Evolutionary conservation across 495 filamentous ascomycete genomes (phyloP).

Genomic region (Endocarpon pusillum): DNA sequence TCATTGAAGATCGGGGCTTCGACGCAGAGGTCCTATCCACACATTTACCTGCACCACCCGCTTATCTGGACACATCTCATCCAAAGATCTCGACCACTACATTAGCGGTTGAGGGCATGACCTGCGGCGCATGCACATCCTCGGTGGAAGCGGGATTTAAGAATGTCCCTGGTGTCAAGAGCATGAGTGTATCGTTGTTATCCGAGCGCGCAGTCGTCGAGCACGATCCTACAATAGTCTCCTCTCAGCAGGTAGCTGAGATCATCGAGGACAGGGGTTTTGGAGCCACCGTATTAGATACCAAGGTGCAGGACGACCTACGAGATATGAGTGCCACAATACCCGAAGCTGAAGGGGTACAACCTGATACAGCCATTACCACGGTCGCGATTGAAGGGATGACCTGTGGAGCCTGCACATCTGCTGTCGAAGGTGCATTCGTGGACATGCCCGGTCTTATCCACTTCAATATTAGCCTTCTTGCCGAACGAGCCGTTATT

Average conservation of each 20-base stretch:
- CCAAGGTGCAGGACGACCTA: slow-evolving; percentile 13
- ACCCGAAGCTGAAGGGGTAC: slow-evolving; percentile 7
- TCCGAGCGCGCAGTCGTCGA: slow-evolving; percentile 54
- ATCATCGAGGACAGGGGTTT: slow-evolving; percentile 87
- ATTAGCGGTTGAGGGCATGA: slow-evolving; percentile 90
- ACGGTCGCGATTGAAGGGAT: slow-evolving; percentile 82
- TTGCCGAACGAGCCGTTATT: slow-evolving; percentile 82
- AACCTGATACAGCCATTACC: slow-evolving; percentile 41
- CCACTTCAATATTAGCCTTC: slow-evolving; percentile 82
- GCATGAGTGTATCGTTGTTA: slow-evolving; percentile 75
- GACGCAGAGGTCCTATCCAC: slow-evolving; percentile 83
- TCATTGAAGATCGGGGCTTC: slow-evolving; percentile 89
- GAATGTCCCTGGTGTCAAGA: slow-evolving; percentile 51
- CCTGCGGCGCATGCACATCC: slow-evolving; percentile 86
- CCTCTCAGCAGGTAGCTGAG: slow-evolving; percentile 60
- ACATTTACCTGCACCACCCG: slow-evolving; percentile 35
- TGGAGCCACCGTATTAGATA: slow-evolving; percentile 59
- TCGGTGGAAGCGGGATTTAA: slow-evolving; percentile 72
- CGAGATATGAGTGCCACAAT: no score
- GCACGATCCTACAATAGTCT: slow-evolving; percentile 49
- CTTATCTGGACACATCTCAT: not conserved
- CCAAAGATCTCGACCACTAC: slow-evolving; percentile 46
- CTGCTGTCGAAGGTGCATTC: slow-evolving; percentile 75
- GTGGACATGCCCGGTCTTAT: slow-evolving; percentile 56
- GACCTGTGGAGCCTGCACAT: slow-evolving; percentile 93